These are phyloP conservation scores for Acer saccharum DNA, from an alignment of 345 rosid species.

Conservation along the genomic window DNA sequence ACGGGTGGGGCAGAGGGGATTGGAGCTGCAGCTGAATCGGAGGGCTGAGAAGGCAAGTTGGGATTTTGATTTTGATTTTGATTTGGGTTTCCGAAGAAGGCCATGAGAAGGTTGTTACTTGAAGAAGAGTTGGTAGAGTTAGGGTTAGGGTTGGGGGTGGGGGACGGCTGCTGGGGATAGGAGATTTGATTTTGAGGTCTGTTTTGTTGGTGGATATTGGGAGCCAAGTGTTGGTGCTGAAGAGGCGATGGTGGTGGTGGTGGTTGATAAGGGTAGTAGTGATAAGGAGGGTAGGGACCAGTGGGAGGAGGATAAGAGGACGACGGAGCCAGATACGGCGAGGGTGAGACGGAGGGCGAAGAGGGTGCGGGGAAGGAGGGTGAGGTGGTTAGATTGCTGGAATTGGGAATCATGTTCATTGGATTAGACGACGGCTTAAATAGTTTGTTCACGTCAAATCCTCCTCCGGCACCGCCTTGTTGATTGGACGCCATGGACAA, in stretches of 20 bases:
- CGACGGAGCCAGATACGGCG: constrained; percentile 28
- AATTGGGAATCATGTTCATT: constrained; percentile 22
- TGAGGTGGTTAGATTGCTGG: constrained; percentile 18
- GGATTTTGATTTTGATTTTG: constrained; percentile 20
- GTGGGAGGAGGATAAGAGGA: constrained; percentile 50
- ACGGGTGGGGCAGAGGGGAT: constrained; percentile 27
- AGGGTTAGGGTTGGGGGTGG: constrained; percentile 8
- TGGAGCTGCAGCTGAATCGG: constrained; percentile 14
- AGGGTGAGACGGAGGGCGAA: constrained; percentile 16
- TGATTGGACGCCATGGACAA: constrained; percentile 38
- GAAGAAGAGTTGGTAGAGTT: constrained; percentile 10
- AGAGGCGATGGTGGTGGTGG: constrained; percentile 30
- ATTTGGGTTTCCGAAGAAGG: constrained; percentile 32
- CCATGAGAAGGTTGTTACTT: constrained; percentile 34
- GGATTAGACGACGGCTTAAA: constrained; percentile 38
- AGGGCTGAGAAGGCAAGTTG: constrained; percentile 16
- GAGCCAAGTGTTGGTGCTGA: constrained; percentile 31
- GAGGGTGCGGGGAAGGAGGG: constrained; percentile 29
- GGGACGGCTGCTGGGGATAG: constrained; percentile 19
- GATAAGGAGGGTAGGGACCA: constrained; percentile 35
- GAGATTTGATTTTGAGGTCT: constrained; percentile 19
- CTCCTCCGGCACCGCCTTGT: constrained; percentile 17
- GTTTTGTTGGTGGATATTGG: constrained; percentile 20
- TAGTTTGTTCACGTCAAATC: constrained; percentile 38
- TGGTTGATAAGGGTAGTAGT: constrained; percentile 32